Base-by-base conservation (phyloP, 2,329 filamentous ascomycete genomes). In the Herpotrichia juniperi region DNA sequence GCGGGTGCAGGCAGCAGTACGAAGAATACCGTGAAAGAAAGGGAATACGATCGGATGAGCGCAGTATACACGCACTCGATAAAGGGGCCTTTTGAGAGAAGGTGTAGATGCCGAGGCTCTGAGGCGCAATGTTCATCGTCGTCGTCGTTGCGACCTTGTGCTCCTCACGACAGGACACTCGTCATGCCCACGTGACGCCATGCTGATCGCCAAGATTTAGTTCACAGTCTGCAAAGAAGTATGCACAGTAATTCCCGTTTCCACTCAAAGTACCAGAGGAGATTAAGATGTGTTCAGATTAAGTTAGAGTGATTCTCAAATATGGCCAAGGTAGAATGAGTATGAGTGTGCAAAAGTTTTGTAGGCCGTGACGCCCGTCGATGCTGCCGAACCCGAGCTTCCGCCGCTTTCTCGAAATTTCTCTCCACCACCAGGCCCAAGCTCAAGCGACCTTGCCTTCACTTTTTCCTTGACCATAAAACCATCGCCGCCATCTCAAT, bases 391-490 rank as follows among this genome's bases (percentile, higher is more conserved):
- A n/a, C n/a, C n/a, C n/a, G n/a, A n/a, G n/a, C n/a, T n/a, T n/a
- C n/a, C n/a, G n/a, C n/a, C n/a, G n/a, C n/a, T n/a, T n/a, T n/a
- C n/a, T n/a, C n/a, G 54, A 57, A 57, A 50, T 45, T 48, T 54
- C 50, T 58, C 49, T 48, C 25, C 37, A 39, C 19, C 50, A 49
- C 26, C 52, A 51, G 37, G 51, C 52, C n/a, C 43, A 42, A 21
- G 19, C 48, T 19, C 46, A 37, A 46, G 42, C 49, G 50, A 48
- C 48, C 31, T 42, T 40, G 28, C 22, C 48, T 48, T 54, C 53
- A 42, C 30, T 44, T 47, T 48, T 50, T 31, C 34, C 48, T 49
- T 34, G 53, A 45, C 45, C 49, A 48, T 55, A 47, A 58, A 49
- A 43, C 35, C 49, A 28, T 45, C 16, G 25, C 21, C 34, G 45